Conservation (phyloP, 2,329 filamentous ascomycete genomes). For the Fusarium lyarnte region DNA sequence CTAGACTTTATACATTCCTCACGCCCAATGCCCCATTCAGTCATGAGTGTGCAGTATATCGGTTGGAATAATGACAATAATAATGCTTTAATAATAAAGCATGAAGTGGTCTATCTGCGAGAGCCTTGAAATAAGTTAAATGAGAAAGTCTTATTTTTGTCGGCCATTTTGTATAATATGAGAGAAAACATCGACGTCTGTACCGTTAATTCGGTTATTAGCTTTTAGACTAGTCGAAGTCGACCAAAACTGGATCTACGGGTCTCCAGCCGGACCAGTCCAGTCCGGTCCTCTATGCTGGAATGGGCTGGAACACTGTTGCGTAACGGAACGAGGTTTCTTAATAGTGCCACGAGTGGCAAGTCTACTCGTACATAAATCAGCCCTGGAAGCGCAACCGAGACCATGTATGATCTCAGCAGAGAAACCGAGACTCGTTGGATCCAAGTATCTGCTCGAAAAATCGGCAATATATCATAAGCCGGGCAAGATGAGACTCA, state of each 20-base stretch:
- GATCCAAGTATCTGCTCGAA: not conserved
- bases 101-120: no score
- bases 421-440: not conserved
- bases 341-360: not conserved
- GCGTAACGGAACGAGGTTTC: rapidly evolving
- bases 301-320: not conserved
- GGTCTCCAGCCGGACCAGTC: not conserved
- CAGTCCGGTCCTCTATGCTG: not conserved
- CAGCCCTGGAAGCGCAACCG: rapidly evolving
- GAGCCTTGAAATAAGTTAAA: no score
- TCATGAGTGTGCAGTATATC: no score
- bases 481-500: not conserved
- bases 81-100: no score
- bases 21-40: not conserved
- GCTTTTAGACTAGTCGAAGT: not conserved
- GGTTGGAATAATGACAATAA: no score
- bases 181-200: no score
- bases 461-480: not conserved
- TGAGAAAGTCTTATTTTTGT: no score
- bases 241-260: not conserved
- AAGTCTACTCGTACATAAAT: not conserved
- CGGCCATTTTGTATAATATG: no score
- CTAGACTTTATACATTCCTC: not conserved
- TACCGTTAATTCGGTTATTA: rapidly evolving
- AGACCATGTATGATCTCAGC: no score